Conservation (phyloP, 2,329 filamentous ascomycete species). For the Rhinocladiella mackenziei region DNA sequence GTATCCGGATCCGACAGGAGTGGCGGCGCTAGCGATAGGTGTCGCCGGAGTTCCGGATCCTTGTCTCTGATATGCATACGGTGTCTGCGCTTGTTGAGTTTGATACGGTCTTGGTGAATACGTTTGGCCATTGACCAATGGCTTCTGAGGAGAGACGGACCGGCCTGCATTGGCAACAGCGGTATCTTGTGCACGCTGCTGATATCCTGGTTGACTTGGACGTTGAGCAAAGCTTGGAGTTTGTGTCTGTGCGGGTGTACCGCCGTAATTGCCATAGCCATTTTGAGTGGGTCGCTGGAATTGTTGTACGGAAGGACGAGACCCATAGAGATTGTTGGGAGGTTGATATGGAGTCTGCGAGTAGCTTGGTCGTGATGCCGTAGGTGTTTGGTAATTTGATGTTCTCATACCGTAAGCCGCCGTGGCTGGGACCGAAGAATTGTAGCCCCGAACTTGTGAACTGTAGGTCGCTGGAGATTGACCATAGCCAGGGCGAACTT, state of each 20-base stretch:
- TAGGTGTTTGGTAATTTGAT: conserved; percentile 35
- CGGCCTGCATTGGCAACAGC: conserved; percentile 6
- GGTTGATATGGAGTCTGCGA: conserved; percentile 36
- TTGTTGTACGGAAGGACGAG: conserved; percentile 37
- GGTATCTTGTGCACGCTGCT: conserved; percentile 31
- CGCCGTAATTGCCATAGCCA: conserved; percentile 30
- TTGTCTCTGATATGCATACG: conserved; percentile 16
- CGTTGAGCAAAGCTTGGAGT: conserved; percentile 26
- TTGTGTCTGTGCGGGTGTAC: conserved; percentile 17
- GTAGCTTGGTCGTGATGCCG: conserved; percentile 37
- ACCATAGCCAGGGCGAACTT: conserved; percentile 24
- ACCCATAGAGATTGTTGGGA: conserved; percentile 33
- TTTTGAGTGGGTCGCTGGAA: conserved; percentile 41
- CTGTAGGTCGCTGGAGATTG: conserved; percentile 23
- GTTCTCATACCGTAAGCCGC: conserved; percentile 33
- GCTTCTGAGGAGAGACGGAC: conserved; percentile 25
- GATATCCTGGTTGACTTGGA: conserved; percentile 31
- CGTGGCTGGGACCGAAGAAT: conserved; percentile 28
- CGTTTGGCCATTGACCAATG: conserved; percentile 24
- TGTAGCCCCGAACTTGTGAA: conserved; percentile 21
- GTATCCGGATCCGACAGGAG: conserved; percentile 4
- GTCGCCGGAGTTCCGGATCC: conserved; percentile 13
- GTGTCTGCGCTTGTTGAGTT: conserved; percentile 12
- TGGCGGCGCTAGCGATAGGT: conserved; percentile 3
- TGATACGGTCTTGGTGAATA: conserved; percentile 15